Percentiles rank a stretch among this genome's conserved stretches.
These are phyloP conservation scores for Tricholoma flavovirens DNA, from an alignment of 768 basidiomycete species.

Conservation along the genomic window DNA sequence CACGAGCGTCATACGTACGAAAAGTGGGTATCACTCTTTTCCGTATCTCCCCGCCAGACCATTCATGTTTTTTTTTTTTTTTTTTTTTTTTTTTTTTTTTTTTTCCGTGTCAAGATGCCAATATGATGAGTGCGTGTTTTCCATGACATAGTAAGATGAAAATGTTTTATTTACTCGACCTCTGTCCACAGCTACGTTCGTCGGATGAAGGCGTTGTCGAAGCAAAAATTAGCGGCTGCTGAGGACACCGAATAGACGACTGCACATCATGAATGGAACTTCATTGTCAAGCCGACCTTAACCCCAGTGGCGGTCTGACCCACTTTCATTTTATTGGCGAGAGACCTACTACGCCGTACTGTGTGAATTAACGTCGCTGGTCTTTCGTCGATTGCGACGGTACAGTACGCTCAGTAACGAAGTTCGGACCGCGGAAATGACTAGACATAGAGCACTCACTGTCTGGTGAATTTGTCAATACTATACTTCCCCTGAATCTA, in stretches of 20 bases:
- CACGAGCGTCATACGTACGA: slow-evolving; percentile 84
- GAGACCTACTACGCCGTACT: too few species aligned
- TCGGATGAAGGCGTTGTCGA: slow-evolving; percentile 80
- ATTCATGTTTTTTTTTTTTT: slow-evolving; percentile 1
- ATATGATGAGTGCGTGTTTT: slow-evolving; percentile 81
- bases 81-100: neutral
- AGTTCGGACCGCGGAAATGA: too few species aligned
- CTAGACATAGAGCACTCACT: too few species aligned
- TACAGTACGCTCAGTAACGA: too few species aligned
- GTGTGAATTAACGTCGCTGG: too few species aligned
- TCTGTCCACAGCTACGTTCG: slow-evolving; percentile 61
- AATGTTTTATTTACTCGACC: neutral
- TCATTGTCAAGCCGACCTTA: neutral
- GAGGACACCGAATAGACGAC: slow-evolving; percentile 29
- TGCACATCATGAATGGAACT: neutral
- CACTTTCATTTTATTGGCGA: neutral
- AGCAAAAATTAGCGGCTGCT: slow-evolving; percentile 49
- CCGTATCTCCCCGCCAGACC: neutral
- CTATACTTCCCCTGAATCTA: too few species aligned
- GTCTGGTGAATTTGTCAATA: too few species aligned
- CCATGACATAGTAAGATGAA: neutral
- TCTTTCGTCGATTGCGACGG: too few species aligned
- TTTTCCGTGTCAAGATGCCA: slow-evolving; percentile 59
- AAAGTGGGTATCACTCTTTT: slow-evolving; percentile 47
- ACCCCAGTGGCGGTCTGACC: neutral